These are phyloP conservation scores for Elongisporangium anandrum DNA, from an alignment of 352 stramenopile species.

Conservation along the genomic window DNA sequence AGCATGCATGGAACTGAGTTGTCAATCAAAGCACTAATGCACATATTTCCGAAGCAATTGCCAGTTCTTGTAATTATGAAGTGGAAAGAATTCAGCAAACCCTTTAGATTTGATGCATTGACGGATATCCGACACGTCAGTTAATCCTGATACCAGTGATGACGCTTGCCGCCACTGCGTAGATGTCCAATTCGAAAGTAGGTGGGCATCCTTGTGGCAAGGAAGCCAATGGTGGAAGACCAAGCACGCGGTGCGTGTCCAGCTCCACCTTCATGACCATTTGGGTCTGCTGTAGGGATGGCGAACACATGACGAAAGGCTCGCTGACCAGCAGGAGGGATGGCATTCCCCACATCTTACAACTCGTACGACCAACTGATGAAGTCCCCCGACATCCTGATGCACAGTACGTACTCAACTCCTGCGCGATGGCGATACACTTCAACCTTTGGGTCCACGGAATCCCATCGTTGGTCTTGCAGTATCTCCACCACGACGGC, in stretches of 20 bases:
- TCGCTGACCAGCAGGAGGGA: not conserved
- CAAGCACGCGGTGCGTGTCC: not conserved
- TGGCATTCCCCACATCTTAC: not conserved
- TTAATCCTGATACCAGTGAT: not conserved
- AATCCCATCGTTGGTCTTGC: not conserved
- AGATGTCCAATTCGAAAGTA: not conserved
- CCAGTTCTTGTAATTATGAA: no score
- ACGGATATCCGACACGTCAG: no score
- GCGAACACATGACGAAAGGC: not conserved
- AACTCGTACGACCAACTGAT: not conserved
- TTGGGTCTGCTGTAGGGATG: not conserved
- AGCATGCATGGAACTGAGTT: no score
- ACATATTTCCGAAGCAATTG: no score
- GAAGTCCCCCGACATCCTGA: not conserved
- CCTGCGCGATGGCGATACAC: not conserved
- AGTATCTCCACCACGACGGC: not conserved
- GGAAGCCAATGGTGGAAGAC: not conserved
- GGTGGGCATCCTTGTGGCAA: not conserved
- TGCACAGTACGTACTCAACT: not conserved
- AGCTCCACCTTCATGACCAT: not conserved
- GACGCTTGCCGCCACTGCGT: not conserved
- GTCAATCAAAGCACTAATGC: no score
- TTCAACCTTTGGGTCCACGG: not conserved
- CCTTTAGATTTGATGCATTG: no score
- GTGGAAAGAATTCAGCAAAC: no score